These are phyloP conservation scores for Phytophthora idaei DNA, from an alignment of 352 stramenopile genomes.

Conservation along the genomic window DNA sequence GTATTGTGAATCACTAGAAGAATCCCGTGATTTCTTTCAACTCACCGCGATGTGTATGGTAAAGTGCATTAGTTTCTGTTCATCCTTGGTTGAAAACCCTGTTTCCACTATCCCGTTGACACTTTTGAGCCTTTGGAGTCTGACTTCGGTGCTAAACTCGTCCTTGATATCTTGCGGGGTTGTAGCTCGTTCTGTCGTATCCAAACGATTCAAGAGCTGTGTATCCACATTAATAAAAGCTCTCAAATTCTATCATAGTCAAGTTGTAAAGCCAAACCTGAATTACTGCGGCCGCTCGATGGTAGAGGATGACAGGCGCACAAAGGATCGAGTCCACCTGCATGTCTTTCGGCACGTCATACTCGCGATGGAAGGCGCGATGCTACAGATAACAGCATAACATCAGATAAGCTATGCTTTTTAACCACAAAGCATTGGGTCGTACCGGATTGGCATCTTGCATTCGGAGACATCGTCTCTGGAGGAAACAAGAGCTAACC, in stretches of 20 bases:
- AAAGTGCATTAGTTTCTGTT: constrained; percentile 71
- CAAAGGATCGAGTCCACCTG: constrained; percentile 61
- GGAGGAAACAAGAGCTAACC: constrained; percentile 61
- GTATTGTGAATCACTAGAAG: not conserved
- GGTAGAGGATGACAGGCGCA: constrained; percentile 59
- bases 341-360: constrained; percentile 60
- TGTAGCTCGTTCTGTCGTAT: constrained; percentile 22
- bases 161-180: constrained; percentile 26
- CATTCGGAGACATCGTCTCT: constrained; percentile 64
- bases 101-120: constrained; percentile 30
- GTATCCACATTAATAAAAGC: not conserved
- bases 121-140: constrained; percentile 39
- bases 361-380: constrained; percentile 60
- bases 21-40: not conserved
- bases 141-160: constrained; percentile 46
- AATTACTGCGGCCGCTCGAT: constrained; percentile 62
- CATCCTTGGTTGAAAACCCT: constrained; percentile 65
- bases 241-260: not conserved
- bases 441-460: constrained; percentile 54
- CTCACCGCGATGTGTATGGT: constrained; percentile 57
- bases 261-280: constrained; percentile 32
- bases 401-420: not conserved
- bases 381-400: constrained; percentile 37
- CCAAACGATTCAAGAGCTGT: constrained; percentile 61
- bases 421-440: not conserved